Percentiles rank a stretch among this genome's conserved stretches.
phyloP scores from a whole-genome alignment of 163 green algal genomes.

The Scenedesmus sp. region DNA sequence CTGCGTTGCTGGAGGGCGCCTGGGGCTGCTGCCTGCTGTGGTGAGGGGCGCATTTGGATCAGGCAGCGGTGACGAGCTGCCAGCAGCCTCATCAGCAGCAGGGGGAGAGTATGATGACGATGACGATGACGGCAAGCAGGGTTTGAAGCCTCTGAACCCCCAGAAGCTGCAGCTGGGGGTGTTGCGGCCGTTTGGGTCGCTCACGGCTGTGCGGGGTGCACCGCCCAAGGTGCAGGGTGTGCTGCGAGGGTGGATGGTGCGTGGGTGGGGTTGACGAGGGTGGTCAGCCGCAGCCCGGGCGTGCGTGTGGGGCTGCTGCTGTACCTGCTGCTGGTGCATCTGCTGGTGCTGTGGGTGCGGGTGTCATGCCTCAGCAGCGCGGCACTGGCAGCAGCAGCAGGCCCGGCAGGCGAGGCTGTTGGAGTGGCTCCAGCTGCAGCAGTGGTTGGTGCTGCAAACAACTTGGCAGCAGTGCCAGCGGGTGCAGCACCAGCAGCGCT shows the following conservation, averaged over 20 bases:
- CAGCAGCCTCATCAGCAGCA: neutral
- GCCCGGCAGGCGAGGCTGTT: neutral
- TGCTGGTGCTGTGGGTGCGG: conserved; percentile 38
- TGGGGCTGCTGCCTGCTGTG: conserved; percentile 17
- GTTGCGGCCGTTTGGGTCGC: conserved; percentile 17
- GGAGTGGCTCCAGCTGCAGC: neutral
- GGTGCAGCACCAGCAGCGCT: neutral
- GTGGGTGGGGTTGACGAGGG: neutral
- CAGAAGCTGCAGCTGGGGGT: conserved; percentile 23
- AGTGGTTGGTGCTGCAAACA: neutral
- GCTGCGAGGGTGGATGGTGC: conserved; percentile 9
- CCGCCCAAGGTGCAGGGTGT: conserved; percentile 2
- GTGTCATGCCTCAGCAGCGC: conserved; percentile 1
- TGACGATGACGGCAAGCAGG: conserved; percentile 22
- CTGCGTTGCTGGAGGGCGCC: neutral
- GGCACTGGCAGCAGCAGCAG: neutral
- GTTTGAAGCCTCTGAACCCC: neutral
- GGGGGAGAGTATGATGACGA: neutral
- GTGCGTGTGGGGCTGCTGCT: conserved; percentile 1
- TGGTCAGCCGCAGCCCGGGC: neutral
- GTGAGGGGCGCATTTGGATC: neutral
- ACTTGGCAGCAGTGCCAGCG: neutral
- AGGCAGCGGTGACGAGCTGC: neutral
- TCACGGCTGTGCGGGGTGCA: conserved; percentile 6
- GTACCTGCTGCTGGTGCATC: conserved; percentile 44